Conservation (phyloP, 1,139 yeast species). For the Suhomyces taliae region DNA sequence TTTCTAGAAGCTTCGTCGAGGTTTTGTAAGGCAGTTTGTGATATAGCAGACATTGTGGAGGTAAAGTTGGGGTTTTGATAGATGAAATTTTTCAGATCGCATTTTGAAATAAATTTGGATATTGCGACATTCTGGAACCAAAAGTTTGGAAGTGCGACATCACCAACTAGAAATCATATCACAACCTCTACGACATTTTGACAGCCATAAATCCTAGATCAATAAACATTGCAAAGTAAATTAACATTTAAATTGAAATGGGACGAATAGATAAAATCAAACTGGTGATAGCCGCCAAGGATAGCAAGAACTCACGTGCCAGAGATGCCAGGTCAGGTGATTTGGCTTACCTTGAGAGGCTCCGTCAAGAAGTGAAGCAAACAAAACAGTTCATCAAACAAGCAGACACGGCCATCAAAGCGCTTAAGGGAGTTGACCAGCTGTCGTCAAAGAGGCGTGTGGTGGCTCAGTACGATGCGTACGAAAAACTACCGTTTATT, state of each 20-base stretch:
- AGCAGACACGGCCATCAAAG: slow-evolving; percentile 29
- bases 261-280: slow-evolving; percentile 3
- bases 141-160: no score
- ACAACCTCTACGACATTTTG: not conserved
- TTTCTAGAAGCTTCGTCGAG: slow-evolving; percentile 72
- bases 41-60: slow-evolving; percentile 54
- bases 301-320: no score
- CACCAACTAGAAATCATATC: not conserved
- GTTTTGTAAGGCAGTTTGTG: slow-evolving; percentile 58
- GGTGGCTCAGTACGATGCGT: slow-evolving; percentile 29
- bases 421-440: slow-evolving; percentile 2
- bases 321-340: slow-evolving; percentile 2
- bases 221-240: not conserved
- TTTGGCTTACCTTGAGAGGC: slow-evolving; percentile 23
- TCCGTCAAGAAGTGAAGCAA: slow-evolving; percentile 29
- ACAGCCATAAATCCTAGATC: not conserved
- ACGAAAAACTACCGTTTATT: slow-evolving; percentile 30
- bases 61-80: not conserved
- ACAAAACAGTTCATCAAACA: slow-evolving; percentile 28
- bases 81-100: slow-evolving; percentile 2
- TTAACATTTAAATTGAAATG: not conserved
- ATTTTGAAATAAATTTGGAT: not conserved
- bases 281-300: not conserved
- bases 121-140: slow-evolving; percentile 3
- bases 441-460: slow-evolving; percentile 1